Base-by-base conservation (phyloP, 2,329 filamentous ascomycete species). In the Ophiostoma quercus region DNA sequence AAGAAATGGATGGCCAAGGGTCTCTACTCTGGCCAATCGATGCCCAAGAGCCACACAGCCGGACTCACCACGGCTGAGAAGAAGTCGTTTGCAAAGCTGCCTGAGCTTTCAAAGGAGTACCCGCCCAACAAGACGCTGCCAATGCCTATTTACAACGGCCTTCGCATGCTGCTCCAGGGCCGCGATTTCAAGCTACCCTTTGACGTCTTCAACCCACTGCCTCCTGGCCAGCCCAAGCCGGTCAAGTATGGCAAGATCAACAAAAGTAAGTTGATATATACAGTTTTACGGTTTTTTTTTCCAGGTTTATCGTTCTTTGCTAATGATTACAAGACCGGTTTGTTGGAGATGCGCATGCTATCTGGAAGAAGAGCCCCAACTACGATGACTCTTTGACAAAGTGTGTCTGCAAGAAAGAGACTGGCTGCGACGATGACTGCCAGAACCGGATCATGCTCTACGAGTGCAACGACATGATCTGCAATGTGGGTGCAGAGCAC, bases 361-460 rank as follows among this genome's bases (percentile, higher is more conserved):
- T 90, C 75, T 96, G 93, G 92, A 91, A 91, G 78, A 92, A 92
- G 76, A 88, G 85, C 60, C 90, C 90, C 51, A 87, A 90, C 71
- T 86, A 90, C 74, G 88, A 92, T 75, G 86, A 92, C 72, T 92
- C 90, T 71, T 87, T 88, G 70, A 91, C 89, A 71, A 89, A 88
- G 77, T 96, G 93, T 77, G 88, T 92, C 71, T 96, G 93, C 80
- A 88, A 82, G 60, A 83, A 86, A 7, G 91, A 94, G 68, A 88
- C 90, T 69, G 93, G 92, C 47, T 98, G 95, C 76, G 91, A 88
- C 73, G 92, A 97, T 73, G 86, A 91, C 75, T 99, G 95, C 79
- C 91, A 97, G 77, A 99, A 99, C 78, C 86, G 93, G 72, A 93
- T 93, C 78, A 98, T 98, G 93, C 88, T 96, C 70, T 98, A 97